Evolutionary conservation across 768 basidiomycete species (phyloP).

Genomic region (Trametes elegans): DNA sequence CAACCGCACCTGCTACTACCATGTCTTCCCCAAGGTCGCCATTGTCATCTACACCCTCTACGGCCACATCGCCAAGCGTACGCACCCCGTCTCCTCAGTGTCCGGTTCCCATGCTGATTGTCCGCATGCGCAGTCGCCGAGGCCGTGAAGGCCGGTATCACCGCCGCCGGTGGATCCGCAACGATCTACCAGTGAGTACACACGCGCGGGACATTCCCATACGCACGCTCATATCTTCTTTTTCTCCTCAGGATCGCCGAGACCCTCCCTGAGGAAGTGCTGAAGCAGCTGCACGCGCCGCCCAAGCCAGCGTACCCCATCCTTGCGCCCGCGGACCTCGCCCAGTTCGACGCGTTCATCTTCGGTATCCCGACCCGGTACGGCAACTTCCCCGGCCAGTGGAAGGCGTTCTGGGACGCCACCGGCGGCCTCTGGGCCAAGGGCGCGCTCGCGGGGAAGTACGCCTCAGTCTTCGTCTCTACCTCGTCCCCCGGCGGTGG

Average conservation of each 20-base stretch:
- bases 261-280: slow-evolving; percentile 69
- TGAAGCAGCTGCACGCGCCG: slow-evolving; percentile 68
- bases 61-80: slow-evolving; percentile 70
- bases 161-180: slow-evolving; percentile 41
- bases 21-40: slow-evolving; percentile 51
- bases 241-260: slow-evolving; percentile 58
- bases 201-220: background rate
- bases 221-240: background rate
- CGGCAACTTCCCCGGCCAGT: slow-evolving; percentile 79
- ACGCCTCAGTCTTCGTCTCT: slow-evolving; percentile 73
- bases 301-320: slow-evolving; percentile 73
- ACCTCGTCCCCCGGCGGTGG: slow-evolving; percentile 74
- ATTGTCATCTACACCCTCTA: slow-evolving; percentile 77
- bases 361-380: slow-evolving; percentile 81
- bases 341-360: slow-evolving; percentile 71
- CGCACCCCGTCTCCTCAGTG: slow-evolving; percentile 24
- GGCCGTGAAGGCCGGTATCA: slow-evolving; percentile 42
- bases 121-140: slow-evolving; percentile 54
- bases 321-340: slow-evolving; percentile 54
- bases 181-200: slow-evolving; percentile 45
- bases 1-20: slow-evolving; percentile 3
- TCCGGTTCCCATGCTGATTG: background rate
- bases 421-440: slow-evolving; percentile 65
- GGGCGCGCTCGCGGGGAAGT: slow-evolving; percentile 71
- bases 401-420: slow-evolving; percentile 80